These are phyloP conservation scores for Hemileccinum impolitum DNA, from an alignment of 768 basidiomycete genomes.

Conservation along the genomic window DNA sequence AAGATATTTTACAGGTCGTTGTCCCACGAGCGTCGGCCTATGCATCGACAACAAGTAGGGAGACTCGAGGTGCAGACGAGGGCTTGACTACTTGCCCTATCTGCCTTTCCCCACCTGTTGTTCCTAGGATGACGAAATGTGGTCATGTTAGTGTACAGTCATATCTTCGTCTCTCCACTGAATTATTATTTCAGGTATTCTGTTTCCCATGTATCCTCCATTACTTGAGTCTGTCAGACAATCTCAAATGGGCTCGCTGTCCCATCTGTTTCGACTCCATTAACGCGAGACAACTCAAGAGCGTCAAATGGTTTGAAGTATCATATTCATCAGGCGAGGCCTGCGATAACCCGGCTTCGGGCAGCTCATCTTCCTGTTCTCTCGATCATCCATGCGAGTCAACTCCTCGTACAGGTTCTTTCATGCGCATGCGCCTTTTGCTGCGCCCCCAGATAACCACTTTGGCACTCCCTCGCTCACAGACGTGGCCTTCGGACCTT, in stretches of 20 bases:
- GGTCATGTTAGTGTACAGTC: slow-evolving; percentile 74
- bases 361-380: slow-evolving; percentile 46
- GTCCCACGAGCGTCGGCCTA: slow-evolving; percentile 81
- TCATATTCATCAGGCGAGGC: slow-evolving; percentile 33
- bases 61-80: slow-evolving; percentile 45
- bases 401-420: slow-evolving; percentile 51
- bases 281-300: slow-evolving; percentile 85
- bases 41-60: slow-evolving; percentile 55
- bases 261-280: slow-evolving; percentile 97
- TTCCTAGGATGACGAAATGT: slow-evolving; percentile 94
- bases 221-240: slow-evolving; percentile 80
- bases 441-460: slow-evolving; percentile 94
- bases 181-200: slow-evolving; percentile 60
- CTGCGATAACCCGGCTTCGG: slow-evolving; percentile 20
- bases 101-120: slow-evolving; percentile 86
- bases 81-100: slow-evolving; percentile 86
- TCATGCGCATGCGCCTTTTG: slow-evolving; percentile 82
- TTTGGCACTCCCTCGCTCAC: slow-evolving; percentile 86
- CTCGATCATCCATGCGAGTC: slow-evolving; percentile 35
- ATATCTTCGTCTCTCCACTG: slow-evolving; percentile 6
- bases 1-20: slow-evolving; percentile 92
- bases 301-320: slow-evolving; percentile 85
- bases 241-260: slow-evolving; percentile 84
- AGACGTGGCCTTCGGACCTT: slow-evolving; percentile 92
- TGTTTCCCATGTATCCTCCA: slow-evolving; percentile 95